Base-by-base conservation (phyloP, 345 rosid species). In the Firmiana major region DNA sequence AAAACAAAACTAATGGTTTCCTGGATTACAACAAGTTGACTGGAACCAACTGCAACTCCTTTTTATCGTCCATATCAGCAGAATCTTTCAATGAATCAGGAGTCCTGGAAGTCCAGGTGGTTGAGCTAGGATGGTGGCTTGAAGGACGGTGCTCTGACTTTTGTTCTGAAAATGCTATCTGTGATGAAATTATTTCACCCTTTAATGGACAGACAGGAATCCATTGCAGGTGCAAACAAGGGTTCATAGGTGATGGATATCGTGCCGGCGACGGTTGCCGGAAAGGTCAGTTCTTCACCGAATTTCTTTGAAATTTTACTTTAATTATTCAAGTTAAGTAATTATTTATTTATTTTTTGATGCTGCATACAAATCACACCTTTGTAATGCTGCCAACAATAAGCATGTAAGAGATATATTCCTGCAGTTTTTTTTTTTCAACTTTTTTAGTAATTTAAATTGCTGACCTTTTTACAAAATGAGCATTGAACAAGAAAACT, bases 71-170 rank as follows among this genome's bases (percentile, higher is more conserved):
- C 7, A 86, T 91, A 46, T 81, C 87, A 6, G 78, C 84, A 0
- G 86, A 63, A 58, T 8, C 55, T 40, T 59, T 36, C 22, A 51
- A 58, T n/a, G 69, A 38, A 49, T 40, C 78, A 3, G 84, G 81
- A 22, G 78, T 84, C 68, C 81, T 83, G 64, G 87, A 81, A 45
- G 26, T 89, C 60, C 80, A 81, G 81, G 78, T 74, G 71, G 65
- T 89, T 45, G 85, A 86, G 85, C 77, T 91, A 8, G 80, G 17
- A 6, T 93, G 95, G 94, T 93, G 95, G 97, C 73, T 89, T 34
- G 64, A 77, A n/a, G 94, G 90, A 6, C 17, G 42, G 1, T 90
- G 96, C 76, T 13, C 12, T n/a, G 75, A 53, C 28, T 19, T 34
- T 34, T 93, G 94, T 83, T 82, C 90, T 9, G 19, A 60, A 6